Conservation (phyloP, 2,329 filamentous ascomycete genomes). For the Bipolaris victoriae region DNA sequence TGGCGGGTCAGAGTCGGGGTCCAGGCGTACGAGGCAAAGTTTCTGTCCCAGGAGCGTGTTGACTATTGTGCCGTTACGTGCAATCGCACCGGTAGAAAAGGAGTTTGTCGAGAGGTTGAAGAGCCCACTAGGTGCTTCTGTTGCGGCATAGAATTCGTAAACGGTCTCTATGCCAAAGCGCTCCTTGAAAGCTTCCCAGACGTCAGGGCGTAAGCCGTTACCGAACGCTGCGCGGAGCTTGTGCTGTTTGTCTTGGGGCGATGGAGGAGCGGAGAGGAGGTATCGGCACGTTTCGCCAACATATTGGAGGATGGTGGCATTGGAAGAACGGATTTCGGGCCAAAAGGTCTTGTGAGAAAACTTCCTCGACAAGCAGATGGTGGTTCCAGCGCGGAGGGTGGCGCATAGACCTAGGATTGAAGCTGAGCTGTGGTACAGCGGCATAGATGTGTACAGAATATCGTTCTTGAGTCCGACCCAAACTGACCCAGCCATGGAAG, state of each 20-base stretch:
- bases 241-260: slow-evolving; percentile 41
- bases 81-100: slow-evolving; percentile 69
- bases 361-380: slow-evolving; percentile 37
- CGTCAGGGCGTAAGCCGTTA: slow-evolving; percentile 51
- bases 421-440: slow-evolving; percentile 46
- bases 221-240: slow-evolving; percentile 44
- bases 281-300: slow-evolving; percentile 51
- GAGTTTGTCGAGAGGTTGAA: slow-evolving; percentile 59
- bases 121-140: slow-evolving; percentile 65
- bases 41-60: slow-evolving; percentile 58
- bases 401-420: slow-evolving; percentile 39
- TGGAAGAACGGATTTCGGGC: slow-evolving; percentile 44
- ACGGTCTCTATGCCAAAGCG: slow-evolving; percentile 48
- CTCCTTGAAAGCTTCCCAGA: slow-evolving; percentile 51
- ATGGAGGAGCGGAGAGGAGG: slow-evolving; percentile 44
- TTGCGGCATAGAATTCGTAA: slow-evolving; percentile 50
- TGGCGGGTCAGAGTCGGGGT: slow-evolving; percentile 64
- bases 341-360: slow-evolving; percentile 50
- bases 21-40: slow-evolving; percentile 69
- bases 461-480: slow-evolving; percentile 41
- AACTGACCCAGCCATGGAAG: slow-evolving; percentile 23
- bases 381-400: slow-evolving; percentile 34
- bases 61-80: slow-evolving; percentile 69
- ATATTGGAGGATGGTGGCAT: slow-evolving; percentile 49
- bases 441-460: slow-evolving; percentile 49